A percentile compares a stretch with the other conserved stretches of the same genome.
Evolutionary conservation across 345 rosid genomes (phyloP).

Genomic region (Euphorbia tirucalli): DNA sequence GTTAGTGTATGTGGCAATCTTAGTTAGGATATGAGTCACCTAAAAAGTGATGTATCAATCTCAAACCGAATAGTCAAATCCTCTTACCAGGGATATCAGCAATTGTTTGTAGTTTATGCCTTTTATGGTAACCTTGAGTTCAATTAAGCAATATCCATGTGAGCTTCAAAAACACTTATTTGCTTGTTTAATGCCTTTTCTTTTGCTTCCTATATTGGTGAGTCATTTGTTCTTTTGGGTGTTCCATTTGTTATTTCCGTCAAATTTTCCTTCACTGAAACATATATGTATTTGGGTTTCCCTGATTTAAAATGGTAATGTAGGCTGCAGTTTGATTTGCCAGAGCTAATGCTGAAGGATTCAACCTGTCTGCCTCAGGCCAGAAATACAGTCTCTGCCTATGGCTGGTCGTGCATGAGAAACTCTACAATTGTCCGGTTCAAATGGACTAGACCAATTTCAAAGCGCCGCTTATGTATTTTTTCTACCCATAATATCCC

Average conservation of each 20-base stretch:
- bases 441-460: too few relatives aligned
- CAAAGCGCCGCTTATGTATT: too few relatives aligned
- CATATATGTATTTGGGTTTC: not conserved
- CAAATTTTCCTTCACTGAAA: not conserved
- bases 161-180: not conserved
- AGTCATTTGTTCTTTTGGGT: not conserved
- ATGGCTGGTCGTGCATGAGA: too few relatives aligned
- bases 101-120: not conserved
- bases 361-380: too few relatives aligned
- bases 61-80: not conserved
- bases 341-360: too few relatives aligned
- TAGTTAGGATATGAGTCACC: not conserved
- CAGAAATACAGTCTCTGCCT: too few relatives aligned
- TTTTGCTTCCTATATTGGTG: not conserved
- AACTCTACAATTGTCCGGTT: too few relatives aligned
- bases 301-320: not conserved
- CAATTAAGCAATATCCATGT: not conserved
- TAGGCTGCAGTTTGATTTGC: too few relatives aligned
- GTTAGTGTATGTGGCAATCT: not conserved
- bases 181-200: not conserved
- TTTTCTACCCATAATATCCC: too few relatives aligned
- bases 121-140: not conserved
- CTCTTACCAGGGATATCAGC: not conserved
- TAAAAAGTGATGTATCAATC: not conserved
- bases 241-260: not conserved